Evolutionary conservation across 352 stramenopile genomes (phyloP), one percentile per base, ranked within the genome.

Genomic region (Phytophthora pini): DNA sequence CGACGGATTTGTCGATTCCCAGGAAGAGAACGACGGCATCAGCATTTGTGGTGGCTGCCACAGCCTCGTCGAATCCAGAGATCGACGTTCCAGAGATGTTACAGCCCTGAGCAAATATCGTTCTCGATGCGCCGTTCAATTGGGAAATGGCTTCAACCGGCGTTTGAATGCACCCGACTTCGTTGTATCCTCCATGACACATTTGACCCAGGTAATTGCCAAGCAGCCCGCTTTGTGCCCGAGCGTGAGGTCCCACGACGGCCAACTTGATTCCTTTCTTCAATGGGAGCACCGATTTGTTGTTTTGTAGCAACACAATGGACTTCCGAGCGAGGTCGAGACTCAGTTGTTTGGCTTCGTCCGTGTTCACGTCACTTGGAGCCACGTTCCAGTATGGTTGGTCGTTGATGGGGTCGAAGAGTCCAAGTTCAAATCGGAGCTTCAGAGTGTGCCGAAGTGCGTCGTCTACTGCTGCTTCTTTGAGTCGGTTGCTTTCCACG

Each of bases 261-360:
- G 80, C 80, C 2, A 89, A 22, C 24, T 76, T 79, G 4, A 51
- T 59, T 38, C 48, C 57, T 24, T 72, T 74, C 12, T 17, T 17
- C 12, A 97, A 50, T 6, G 90, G 91, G 15, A 97, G 65, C 8
- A 74, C 64, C 15, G 65, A 38, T 12, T 79, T 61, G 5, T 73
- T 56, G 76, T 98, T 98, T 69, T 98, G 92, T 2, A 98, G 74
- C 15, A 98, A 72, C 24, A 98, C 86, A 27, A 98, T 77, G 39
- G 78, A 94, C 66, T 96, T 84, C 17, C 72, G 61, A n/a, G 84
- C 77, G 22, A 87, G 70, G 6, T 90, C 68, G 8, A 89, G 47
- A 34, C 85, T 85, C 12, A 96, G 61, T 15, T 70, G 43, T 12
- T 81, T 70, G 43, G 89, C 70, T 39, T 56, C 71, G 0, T 65